Conservation (phyloP, 2,329 filamentous ascomycete species). For the Rutstroemia sp. region DNA sequence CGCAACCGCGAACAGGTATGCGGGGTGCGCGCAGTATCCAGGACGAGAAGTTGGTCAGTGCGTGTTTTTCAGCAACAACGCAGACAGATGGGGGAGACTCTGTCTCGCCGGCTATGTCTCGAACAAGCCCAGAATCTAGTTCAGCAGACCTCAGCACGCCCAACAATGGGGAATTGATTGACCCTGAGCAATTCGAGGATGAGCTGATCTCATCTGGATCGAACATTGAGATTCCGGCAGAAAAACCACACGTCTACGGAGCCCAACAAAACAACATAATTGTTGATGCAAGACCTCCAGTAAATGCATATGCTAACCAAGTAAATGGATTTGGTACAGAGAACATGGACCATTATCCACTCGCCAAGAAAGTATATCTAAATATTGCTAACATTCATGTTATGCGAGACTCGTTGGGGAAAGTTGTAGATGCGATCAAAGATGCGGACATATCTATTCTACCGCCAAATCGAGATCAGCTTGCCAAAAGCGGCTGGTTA, state of each 20-base stretch:
- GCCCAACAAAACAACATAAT: constrained; percentile 92
- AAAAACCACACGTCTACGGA: constrained; percentile 68
- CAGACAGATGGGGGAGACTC: constrained; percentile 21
- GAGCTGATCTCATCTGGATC: constrained; percentile 48
- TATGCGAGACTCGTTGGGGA: constrained; percentile 86
- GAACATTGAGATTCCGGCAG: constrained; percentile 43
- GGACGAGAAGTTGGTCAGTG: constrained; percentile 86
- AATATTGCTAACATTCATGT: constrained; percentile 98
- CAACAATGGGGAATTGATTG: constrained; percentile 41
- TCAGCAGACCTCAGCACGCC: constrained; percentile 39
- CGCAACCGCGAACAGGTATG: constrained; percentile 83
- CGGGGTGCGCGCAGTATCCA: constrained; percentile 86
- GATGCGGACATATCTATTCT: constrained; percentile 83
- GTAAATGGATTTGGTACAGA: constrained; percentile 89
- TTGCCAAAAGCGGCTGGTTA: constrained; percentile 83
- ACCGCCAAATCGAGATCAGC: constrained; percentile 70
- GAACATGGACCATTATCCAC: constrained; percentile 96
- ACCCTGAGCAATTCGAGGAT: constrained; percentile 61
- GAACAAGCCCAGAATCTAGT: constrained; percentile 39
- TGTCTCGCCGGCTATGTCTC: constrained; percentile 21
- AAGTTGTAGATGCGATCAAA: constrained; percentile 82
- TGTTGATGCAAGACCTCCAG: constrained; percentile 86
- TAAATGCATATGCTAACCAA: constrained; percentile 94
- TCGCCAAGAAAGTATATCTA: constrained; percentile 83
- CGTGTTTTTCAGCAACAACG: constrained; percentile 70